These are phyloP conservation scores for Neonectria ditissima DNA, from an alignment of 2,329 filamentous ascomycete species.

Conservation along the genomic window DNA sequence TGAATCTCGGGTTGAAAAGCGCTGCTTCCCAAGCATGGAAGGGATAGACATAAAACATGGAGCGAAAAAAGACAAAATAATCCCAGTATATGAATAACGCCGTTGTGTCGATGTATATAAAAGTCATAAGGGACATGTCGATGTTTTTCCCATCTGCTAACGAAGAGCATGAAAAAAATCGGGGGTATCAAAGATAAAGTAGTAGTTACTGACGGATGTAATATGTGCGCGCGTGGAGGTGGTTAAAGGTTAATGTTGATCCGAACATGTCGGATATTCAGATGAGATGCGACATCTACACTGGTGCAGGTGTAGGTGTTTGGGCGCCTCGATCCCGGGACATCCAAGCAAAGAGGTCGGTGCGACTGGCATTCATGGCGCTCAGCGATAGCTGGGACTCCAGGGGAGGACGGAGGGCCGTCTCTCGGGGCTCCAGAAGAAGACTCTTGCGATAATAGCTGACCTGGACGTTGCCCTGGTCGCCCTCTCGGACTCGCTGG, in stretches of 20 bases:
- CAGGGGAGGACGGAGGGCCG: slow-evolving; percentile 46
- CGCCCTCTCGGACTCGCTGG: slow-evolving; percentile 74
- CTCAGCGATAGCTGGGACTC: slow-evolving; percentile 48
- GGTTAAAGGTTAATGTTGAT: slow-evolving; percentile 26
- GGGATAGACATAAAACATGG: slow-evolving; percentile 35
- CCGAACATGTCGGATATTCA: slow-evolving; percentile 6
- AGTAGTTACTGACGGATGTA: slow-evolving; percentile 46
- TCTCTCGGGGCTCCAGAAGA: slow-evolving; percentile 81
- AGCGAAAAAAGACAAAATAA: slow-evolving; percentile 39
- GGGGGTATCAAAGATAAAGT: slow-evolving; percentile 55
- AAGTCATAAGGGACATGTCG: slow-evolving; percentile 46
- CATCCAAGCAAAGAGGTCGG: slow-evolving; percentile 65
- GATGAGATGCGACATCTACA: slow-evolving; percentile 30
- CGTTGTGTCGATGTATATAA: slow-evolving; percentile 47
- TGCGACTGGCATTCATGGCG: slow-evolving; percentile 47
- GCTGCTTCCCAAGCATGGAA: slow-evolving; percentile 25
- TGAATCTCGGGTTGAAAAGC: too few relatives aligned
- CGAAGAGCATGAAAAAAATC: slow-evolving; percentile 42
- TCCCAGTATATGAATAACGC: slow-evolving; percentile 44
- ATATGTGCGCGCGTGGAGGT: slow-evolving; percentile 44
- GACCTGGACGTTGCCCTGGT: slow-evolving; percentile 68
- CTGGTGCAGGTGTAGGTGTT: slow-evolving; percentile 44
- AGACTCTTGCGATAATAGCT: slow-evolving; percentile 84
- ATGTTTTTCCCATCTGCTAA: slow-evolving; percentile 44
- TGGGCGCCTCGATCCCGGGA: slow-evolving; percentile 58